These are phyloP conservation scores for Teratosphaeria destructans DNA, from an alignment of 2,329 filamentous ascomycete genomes.

Conservation along the genomic window DNA sequence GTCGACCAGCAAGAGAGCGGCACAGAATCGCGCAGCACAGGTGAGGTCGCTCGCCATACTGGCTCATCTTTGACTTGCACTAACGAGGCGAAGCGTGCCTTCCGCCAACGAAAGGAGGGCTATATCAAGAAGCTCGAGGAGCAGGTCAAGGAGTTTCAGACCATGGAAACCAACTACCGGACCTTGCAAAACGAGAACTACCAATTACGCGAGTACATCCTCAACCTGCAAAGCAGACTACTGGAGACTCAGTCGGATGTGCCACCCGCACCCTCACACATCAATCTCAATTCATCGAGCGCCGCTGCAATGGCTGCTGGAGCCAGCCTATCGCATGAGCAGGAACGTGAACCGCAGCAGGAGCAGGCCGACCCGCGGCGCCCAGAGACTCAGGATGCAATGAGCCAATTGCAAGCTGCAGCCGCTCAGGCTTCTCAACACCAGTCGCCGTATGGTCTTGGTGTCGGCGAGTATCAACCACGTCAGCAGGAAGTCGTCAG, in stretches of 20 bases:
- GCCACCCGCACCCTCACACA: slow-evolving; percentile 71
- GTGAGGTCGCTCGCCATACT: slow-evolving; percentile 42
- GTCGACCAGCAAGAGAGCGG: slow-evolving; percentile 89
- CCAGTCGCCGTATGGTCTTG: slow-evolving; percentile 18
- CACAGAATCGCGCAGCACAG: slow-evolving; percentile 93
- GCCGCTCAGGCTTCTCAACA: slow-evolving; percentile 14
- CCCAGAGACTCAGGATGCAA: slow-evolving; percentile 11
- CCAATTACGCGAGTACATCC: slow-evolving; percentile 81
- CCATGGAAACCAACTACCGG: slow-evolving; percentile 69
- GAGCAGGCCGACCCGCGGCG: neutral
- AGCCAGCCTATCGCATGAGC: slow-evolving; percentile 10
- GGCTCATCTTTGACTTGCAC: neutral
- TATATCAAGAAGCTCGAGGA: slow-evolving; percentile 98
- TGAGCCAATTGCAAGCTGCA: slow-evolving; percentile 16
- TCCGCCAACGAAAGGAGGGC: slow-evolving; percentile 92
- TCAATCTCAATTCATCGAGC: slow-evolving; percentile 48
- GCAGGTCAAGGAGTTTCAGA: slow-evolving; percentile 71
- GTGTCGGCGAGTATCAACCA: slow-evolving; percentile 6
- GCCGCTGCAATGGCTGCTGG: neutral
- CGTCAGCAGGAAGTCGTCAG: slow-evolving; percentile 2
- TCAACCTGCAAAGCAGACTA: slow-evolving; percentile 76
- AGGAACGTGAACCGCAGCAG: slow-evolving; percentile 3
- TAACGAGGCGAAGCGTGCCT: slow-evolving; percentile 59
- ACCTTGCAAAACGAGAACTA: slow-evolving; percentile 81
- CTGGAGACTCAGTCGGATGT: slow-evolving; percentile 75